Conservation (phyloP, 2,329 filamentous ascomycete genomes). For the Trichoderma arundinaceum region DNA sequence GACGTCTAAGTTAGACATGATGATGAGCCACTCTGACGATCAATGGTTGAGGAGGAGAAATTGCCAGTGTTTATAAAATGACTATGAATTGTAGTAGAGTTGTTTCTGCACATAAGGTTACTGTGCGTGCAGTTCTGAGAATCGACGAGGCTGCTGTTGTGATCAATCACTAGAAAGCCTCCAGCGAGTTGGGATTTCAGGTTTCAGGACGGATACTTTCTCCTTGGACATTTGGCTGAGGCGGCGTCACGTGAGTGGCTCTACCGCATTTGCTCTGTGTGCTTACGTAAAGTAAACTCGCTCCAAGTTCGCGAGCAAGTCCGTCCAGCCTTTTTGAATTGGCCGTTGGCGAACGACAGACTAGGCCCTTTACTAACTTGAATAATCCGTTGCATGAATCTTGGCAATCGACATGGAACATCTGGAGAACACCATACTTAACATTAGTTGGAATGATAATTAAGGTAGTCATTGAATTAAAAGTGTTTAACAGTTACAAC, state of each 20-base stretch:
- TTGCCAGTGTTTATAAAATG: not conserved
- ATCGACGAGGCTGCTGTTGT: not conserved
- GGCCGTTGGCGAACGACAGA: not conserved
- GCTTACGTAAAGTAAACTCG: conserved; percentile 1
- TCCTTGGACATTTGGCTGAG: conserved; percentile 11
- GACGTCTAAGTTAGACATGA: conserved; percentile 69
- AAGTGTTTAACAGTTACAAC: conserved; percentile 11
- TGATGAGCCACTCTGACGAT: conserved; percentile 35
- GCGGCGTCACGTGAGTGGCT: conserved; percentile 15
- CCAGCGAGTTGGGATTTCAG: conserved; percentile 19
- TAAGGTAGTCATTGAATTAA: conserved; percentile 24
- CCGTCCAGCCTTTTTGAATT: not conserved
- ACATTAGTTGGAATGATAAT: not conserved
- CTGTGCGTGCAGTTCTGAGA: not conserved
- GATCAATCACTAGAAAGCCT: conserved; percentile 4
- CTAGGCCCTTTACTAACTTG: not conserved
- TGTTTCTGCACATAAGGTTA: not conserved
- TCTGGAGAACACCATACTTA: not conserved
- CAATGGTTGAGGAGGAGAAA: not conserved
- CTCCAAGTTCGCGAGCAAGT: too few species aligned
- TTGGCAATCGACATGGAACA: not conserved
- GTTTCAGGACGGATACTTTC: conserved; percentile 19
- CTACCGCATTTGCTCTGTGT: not conserved
- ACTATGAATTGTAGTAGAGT: not conserved
- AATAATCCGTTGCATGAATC: not conserved